Conservation (phyloP, 177 flowering plant species). For the Tripterygium wilfordii region DNA sequence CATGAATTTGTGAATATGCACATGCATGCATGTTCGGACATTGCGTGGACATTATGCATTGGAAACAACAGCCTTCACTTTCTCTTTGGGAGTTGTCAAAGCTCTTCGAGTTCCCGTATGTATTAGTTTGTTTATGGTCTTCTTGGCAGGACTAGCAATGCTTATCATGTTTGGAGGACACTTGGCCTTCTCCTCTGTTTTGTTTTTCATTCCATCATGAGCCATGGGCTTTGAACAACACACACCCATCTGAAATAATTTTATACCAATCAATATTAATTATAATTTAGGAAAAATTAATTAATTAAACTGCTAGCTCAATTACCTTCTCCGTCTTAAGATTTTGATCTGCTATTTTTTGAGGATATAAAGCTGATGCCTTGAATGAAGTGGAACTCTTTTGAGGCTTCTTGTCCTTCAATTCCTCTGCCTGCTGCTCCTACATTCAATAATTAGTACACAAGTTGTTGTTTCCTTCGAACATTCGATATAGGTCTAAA, state of each 20-base stretch:
- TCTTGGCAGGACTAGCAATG: constrained; percentile 20
- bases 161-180: constrained; percentile 14
- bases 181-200: constrained; percentile 2
- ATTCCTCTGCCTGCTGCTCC: constrained; percentile 1
- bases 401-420: not conserved
- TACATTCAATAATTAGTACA: not conserved
- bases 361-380: constrained; percentile 20
- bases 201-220: not conserved
- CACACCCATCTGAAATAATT: constrained; percentile 14
- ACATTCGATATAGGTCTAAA: too few species aligned
- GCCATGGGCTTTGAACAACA: constrained; percentile 7
- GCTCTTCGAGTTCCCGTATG: constrained; percentile 12
- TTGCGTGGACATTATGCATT: constrained; percentile 1
- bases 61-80: constrained; percentile 1
- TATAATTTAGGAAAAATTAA: constrained; percentile 1
- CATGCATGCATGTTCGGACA: too few species aligned
- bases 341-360: constrained; percentile 5
- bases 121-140: constrained; percentile 16
- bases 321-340: constrained; percentile 20
- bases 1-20: too few species aligned
- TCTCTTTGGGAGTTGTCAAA: constrained; percentile 3
- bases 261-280: constrained; percentile 11
- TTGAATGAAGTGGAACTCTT: constrained; percentile 21
- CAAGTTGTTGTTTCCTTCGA: not conserved
- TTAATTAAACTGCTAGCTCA: too few species aligned